Percentiles rank a stretch among this genome's conserved stretches.
These are phyloP conservation scores for Zygosaccharomyces sapae DNA, from an alignment of 1,139 yeast species.

Conservation along the genomic window DNA sequence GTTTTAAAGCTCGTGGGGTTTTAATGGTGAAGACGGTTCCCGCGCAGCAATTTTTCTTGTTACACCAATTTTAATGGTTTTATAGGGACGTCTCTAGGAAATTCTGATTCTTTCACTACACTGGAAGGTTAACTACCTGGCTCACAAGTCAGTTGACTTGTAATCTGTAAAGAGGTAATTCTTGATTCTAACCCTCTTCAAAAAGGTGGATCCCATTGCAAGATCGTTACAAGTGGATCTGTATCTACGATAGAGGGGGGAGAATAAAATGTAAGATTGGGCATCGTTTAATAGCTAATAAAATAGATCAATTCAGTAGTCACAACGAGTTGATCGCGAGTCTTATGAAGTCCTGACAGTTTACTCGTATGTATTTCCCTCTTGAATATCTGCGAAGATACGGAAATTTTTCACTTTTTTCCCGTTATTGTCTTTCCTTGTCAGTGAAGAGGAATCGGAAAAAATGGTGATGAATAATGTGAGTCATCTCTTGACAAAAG, in stretches of 20 bases:
- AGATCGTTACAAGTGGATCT: slow-evolving; percentile 13
- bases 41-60: slow-evolving; percentile 38
- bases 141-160: slow-evolving; percentile 11
- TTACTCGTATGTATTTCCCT: not conserved
- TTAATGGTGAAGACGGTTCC: slow-evolving; percentile 39
- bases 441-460: not conserved
- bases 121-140: not conserved
- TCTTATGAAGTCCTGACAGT: not conserved
- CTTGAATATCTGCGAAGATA: not conserved
- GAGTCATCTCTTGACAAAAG: not conserved
- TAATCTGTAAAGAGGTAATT: not conserved
- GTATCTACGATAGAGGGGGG: slow-evolving; percentile 21
- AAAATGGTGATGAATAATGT: too few species aligned
- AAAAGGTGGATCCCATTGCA: slow-evolving; percentile 16
- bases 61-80: slow-evolving; percentile 36
- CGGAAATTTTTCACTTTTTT: not conserved
- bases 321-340: not conserved
- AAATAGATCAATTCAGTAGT: not conserved
- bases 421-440: not conserved
- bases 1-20: slow-evolving; percentile 26
- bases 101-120: slow-evolving; percentile 36
- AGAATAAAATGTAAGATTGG: slow-evolving; percentile 5
- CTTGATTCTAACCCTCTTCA: slow-evolving; percentile 11
- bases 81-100: slow-evolving; percentile 35
- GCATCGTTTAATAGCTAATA: not conserved